Conservation (phyloP, 1,284 basidiomycete species). For the Puccinia brachypodii region DNA sequence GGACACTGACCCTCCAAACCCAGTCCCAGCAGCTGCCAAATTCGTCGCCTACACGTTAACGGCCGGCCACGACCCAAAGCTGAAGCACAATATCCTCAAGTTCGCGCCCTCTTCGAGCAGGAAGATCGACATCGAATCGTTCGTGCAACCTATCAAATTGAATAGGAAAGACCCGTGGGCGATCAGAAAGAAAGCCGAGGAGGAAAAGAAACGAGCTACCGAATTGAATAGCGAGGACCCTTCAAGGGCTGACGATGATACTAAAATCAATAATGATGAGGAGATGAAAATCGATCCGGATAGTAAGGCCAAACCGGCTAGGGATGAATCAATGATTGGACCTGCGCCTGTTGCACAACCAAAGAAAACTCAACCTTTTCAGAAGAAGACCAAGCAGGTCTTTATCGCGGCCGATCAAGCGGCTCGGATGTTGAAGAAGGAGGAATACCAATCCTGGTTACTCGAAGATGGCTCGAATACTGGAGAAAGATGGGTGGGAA, state of each 20-base stretch:
- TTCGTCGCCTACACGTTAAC: constrained; percentile 10
- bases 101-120: constrained; percentile 44
- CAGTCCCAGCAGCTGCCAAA: neutral
- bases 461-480: constrained; percentile 69
- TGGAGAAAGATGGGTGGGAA: constrained; percentile 66
- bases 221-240: neutral
- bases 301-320: constrained; percentile 58
- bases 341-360: constrained; percentile 45
- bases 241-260: constrained; percentile 59
- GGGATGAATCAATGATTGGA: constrained; percentile 32
- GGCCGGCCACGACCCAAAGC: constrained; percentile 29
- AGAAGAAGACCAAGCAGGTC: constrained; percentile 81
- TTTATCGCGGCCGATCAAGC: constrained; percentile 69
- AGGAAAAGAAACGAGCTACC: constrained; percentile 59
- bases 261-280: constrained; percentile 46
- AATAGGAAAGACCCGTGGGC: constrained; percentile 74
- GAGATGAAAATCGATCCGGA: constrained; percentile 54
- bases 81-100: constrained; percentile 45
- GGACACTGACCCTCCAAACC: neutral
- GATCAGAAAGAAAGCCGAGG: constrained; percentile 53
- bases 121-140: neutral
- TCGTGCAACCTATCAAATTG: constrained; percentile 68
- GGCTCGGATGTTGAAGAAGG: constrained; percentile 67
- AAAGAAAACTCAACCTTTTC: constrained; percentile 63
- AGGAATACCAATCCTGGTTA: constrained; percentile 85